These are phyloP conservation scores for Podochytrium sp. DNA, from an alignment of 192 early-diverging fungal species.

Conservation along the genomic window DNA sequence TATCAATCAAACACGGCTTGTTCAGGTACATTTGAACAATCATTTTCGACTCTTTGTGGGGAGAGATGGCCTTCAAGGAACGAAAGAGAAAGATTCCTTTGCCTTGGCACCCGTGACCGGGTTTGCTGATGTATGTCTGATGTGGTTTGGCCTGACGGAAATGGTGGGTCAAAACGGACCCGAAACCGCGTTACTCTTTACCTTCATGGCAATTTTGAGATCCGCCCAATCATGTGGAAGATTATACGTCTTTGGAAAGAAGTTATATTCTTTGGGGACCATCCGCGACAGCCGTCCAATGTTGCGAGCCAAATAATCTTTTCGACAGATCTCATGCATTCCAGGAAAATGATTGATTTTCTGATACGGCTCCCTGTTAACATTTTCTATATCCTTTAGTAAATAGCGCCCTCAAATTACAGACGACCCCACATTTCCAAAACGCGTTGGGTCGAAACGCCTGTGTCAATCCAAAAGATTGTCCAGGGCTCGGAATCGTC, in stretches of 20 bases:
- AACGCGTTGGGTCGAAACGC: conserved; percentile 57
- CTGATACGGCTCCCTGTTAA: conserved; percentile 51
- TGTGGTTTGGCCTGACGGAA: not conserved
- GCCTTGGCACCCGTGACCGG: conserved; percentile 62
- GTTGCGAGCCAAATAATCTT: conserved; percentile 62
- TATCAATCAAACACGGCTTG: conserved; percentile 56
- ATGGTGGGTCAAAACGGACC: not conserved
- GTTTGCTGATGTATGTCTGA: conserved; percentile 59
- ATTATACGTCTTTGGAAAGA: conserved; percentile 61
- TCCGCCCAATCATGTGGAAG: conserved; percentile 56
- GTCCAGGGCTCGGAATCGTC: conserved; percentile 50
- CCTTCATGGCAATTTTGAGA: conserved; percentile 36
- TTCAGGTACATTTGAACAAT: conserved; percentile 56
- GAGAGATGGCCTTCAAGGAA: conserved; percentile 23
- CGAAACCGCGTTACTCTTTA: not conserved
- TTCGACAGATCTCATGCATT: conserved; percentile 68
- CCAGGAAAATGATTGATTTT: conserved; percentile 68
- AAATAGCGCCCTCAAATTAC: not conserved
- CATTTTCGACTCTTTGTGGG: conserved; percentile 34
- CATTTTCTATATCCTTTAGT: not conserved
- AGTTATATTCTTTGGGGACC: conserved; percentile 60
- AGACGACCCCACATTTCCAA: conserved; percentile 48
- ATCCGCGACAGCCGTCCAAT: conserved; percentile 46
- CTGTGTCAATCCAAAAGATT: conserved; percentile 63
- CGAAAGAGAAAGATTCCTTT: conserved; percentile 51